Evolutionary conservation across 768 basidiomycete species (phyloP), one percentile per base, ranked within the genome.

Genomic region (Leccinellum luteum): DNA sequence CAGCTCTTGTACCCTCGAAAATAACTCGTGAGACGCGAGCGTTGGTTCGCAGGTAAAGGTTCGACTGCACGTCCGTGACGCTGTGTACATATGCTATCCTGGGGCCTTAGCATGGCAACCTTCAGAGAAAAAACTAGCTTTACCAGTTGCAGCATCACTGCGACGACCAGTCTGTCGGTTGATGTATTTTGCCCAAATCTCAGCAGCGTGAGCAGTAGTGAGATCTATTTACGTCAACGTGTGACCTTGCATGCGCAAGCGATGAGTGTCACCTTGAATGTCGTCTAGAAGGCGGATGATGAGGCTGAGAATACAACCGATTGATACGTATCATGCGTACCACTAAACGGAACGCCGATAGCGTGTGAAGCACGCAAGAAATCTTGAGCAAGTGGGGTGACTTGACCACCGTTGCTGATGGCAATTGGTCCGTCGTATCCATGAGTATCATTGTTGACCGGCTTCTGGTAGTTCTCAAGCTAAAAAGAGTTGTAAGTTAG

Each of bases 131-230:
- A 15, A 43, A 17, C 17, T 23, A 30, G n/a, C 27, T 67, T 32
- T 64, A 83, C 84, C 85, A 47, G 85, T 85, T 3, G 86, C 85
- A 49, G 86, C 86, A 61, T 89, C 87, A 59, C 84, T 86, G 51
- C 86, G 84, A 60, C 87, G 76, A 57, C 87, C 87, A 34, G 85
- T 88, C 66, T 86, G 81, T 62, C 85, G 79, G 71, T 87, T 87
- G 78, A 89, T 86, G 66, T 87, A 89, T 68, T 89, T 88, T 51
- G 86, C 86, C 86, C 86, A 87, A 55, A 87, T 85, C 69, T 87
- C 87, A 54, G 86, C 79, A 23, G 76, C 85, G 62, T 87, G 83
- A 28, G 80, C 67, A 23, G 85, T 85, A 52, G 76, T 71, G 41
- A 86, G 76, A 69, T 87, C 86, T 79, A 54, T 48, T 51, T 19